Percentiles rank a stretch among this genome's conserved stretches.
Evolutionary conservation across 1,284 basidiomycete genomes (phyloP).

Genomic region (Papiliotrema fonsecae): DNA sequence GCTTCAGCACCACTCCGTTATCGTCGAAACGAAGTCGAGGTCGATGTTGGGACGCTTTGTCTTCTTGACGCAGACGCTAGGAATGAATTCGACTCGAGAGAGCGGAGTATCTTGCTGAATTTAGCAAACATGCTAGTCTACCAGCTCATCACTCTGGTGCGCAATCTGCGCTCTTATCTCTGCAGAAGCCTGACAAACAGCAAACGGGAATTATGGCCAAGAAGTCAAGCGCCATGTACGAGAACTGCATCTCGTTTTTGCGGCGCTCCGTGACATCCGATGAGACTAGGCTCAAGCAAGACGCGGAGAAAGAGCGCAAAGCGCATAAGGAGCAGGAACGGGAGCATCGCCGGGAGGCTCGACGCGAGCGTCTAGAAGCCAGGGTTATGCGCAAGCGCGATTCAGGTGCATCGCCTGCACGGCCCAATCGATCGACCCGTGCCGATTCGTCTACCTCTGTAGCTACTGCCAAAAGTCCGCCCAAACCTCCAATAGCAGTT

Average conservation of each 20-base stretch:
- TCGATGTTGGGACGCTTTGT: constrained; percentile 38
- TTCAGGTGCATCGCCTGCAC: not conserved
- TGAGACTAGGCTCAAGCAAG: not conserved
- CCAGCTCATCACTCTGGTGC: constrained; percentile 37
- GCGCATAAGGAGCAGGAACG: not conserved
- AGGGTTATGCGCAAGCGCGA: not conserved
- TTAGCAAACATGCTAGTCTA: constrained; percentile 44
- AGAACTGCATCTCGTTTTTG: constrained; percentile 38
- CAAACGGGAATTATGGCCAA: constrained; percentile 36
- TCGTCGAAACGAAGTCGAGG: constrained; percentile 14
- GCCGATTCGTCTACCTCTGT: not conserved
- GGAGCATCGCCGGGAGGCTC: not conserved
- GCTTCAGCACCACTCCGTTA: constrained; percentile 36
- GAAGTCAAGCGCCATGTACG: constrained; percentile 28
- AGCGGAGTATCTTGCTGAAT: constrained; percentile 30
- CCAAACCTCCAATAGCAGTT: constrained; percentile 6
- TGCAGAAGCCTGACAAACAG: constrained; percentile 10
- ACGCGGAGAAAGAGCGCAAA: constrained; percentile 1
- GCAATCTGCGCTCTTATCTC: constrained; percentile 3
- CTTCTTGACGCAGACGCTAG: constrained; percentile 25
- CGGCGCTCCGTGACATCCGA: constrained; percentile 31
- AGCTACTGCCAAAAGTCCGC: not conserved
- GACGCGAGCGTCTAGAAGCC: not conserved
- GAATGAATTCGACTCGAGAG: constrained; percentile 24
- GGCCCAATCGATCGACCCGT: not conserved